Conservation (phyloP, 108 stramenopile genomes). For the Aurantiochytrium sp. region DNA sequence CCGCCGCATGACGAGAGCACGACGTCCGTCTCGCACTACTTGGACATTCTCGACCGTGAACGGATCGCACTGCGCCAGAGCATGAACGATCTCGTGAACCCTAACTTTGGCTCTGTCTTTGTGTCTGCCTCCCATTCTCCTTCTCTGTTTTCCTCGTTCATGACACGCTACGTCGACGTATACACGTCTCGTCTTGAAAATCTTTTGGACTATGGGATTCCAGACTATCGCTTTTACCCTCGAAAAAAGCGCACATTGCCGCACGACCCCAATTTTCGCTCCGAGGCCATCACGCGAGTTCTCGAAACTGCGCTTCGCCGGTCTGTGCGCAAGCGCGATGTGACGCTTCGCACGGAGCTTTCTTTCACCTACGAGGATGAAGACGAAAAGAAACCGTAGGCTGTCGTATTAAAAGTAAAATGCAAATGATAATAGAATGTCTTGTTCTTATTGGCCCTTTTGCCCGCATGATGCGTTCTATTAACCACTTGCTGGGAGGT, state of each 20-base stretch:
- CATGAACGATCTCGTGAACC: slow-evolving; percentile 31
- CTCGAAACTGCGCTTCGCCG: neutral
- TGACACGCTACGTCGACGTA: slow-evolving; percentile 41
- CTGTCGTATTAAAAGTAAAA: neutral
- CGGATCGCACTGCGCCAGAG: neutral
- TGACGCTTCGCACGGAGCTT: neutral
- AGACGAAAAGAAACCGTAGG: neutral
- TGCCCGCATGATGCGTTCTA: no score
- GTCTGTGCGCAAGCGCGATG: neutral
- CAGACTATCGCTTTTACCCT: slow-evolving; percentile 30
- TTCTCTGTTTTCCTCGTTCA: slow-evolving; percentile 38
- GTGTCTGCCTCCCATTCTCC: slow-evolving; percentile 25
- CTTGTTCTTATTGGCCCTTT: no score
- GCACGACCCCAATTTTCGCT: neutral
- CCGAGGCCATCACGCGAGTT: neutral
- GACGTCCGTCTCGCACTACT: slow-evolving; percentile 4
- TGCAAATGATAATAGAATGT: no score
- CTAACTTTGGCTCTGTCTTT: slow-evolving; percentile 43
- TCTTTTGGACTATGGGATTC: slow-evolving; percentile 27
- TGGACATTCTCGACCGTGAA: slow-evolving; percentile 28
- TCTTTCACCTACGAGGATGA: neutral
- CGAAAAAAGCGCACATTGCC: neutral
- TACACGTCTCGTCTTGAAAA: slow-evolving; percentile 36
- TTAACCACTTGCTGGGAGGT: no score
- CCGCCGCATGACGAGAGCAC: neutral